Percentiles rank a stretch among this genome's conserved stretches.
These are phyloP conservation scores for Penicillium longicatenatum DNA, from an alignment of 495 filamentous ascomycete species.

Conservation along the genomic window DNA sequence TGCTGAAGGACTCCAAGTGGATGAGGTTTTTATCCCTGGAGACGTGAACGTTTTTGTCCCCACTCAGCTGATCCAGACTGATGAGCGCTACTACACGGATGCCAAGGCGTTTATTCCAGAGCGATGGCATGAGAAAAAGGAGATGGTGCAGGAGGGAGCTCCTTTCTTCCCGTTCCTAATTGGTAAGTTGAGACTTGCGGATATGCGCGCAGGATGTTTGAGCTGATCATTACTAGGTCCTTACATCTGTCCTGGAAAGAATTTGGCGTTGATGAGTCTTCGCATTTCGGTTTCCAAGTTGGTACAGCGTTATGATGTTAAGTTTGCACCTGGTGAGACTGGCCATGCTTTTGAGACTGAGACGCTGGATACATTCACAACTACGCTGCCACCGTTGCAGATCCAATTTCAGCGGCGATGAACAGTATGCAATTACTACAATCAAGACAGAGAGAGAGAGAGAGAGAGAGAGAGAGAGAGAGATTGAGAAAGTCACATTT, in stretches of 20 bases:
- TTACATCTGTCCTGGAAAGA: slow-evolving; percentile 53
- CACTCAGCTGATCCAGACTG: not conserved
- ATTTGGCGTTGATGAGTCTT: slow-evolving; percentile 51
- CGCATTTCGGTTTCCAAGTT: slow-evolving; percentile 14
- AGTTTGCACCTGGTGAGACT: slow-evolving; percentile 4
- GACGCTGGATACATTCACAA: slow-evolving; percentile 4
- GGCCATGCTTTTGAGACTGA: not conserved
- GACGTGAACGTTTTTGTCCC: slow-evolving; percentile 8
- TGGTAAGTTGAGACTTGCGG: not conserved
- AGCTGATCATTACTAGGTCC: slow-evolving; percentile 37
- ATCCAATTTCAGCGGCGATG: not conserved
- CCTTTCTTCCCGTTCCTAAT: slow-evolving; percentile 1
- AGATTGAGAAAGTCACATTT: too few species aligned
- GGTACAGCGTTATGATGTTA: slow-evolving; percentile 2
- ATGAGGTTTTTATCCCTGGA: slow-evolving; percentile 4
- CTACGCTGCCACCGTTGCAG: not conserved
- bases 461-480: too few species aligned
- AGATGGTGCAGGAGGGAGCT: not conserved
- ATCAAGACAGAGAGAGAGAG: too few species aligned
- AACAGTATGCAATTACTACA: too few species aligned
- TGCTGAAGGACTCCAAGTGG: slow-evolving; percentile 2
- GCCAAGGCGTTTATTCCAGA: slow-evolving; percentile 46
- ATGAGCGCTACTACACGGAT: slow-evolving; percentile 30
- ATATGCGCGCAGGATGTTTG: slow-evolving; percentile 14
- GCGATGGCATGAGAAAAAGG: slow-evolving; percentile 34